phyloP scores from a whole-genome alignment of 768 basidiomycete genomes.

The Kwoniella dejecticola region DNA sequence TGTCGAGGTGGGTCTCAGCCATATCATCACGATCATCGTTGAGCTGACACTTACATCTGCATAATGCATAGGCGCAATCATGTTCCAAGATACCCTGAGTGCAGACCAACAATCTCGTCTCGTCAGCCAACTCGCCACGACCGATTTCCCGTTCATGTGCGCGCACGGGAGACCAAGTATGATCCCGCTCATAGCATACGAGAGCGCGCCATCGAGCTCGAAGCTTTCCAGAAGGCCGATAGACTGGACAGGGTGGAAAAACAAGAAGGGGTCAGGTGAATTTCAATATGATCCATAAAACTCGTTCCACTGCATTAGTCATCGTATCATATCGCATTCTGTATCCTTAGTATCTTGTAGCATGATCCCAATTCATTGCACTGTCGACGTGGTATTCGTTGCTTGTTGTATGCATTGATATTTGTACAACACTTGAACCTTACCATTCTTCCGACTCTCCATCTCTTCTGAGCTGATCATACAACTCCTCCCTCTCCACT shows the following conservation, averaged over 20 bases:
- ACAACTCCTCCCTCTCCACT: slow-evolving; percentile 33
- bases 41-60: slow-evolving; percentile 1
- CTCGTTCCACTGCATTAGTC: too few relatives aligned
- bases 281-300: too few relatives aligned
- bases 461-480: slow-evolving; percentile 28
- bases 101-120: slow-evolving; percentile 70
- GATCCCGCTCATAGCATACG: slow-evolving; percentile 58
- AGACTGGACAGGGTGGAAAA: slow-evolving; percentile 15
- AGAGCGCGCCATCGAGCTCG: neutral
- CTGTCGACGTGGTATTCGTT: slow-evolving; percentile 10
- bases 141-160: slow-evolving; percentile 88
- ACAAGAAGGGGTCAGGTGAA: neutral
- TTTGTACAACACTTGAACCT: neutral
- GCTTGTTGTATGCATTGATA: slow-evolving; percentile 12
- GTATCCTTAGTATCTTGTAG: neutral
- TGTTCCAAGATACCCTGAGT: slow-evolving; percentile 86
- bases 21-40: neutral
- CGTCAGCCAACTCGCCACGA: slow-evolving; percentile 67
- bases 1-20: slow-evolving; percentile 71
- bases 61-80: slow-evolving; percentile 80
- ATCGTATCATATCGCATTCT: too few relatives aligned
- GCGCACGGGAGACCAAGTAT: slow-evolving; percentile 83
- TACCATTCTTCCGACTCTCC: slow-evolving; percentile 7
- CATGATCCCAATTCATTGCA: neutral
- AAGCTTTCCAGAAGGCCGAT: slow-evolving; percentile 4